Base-by-base conservation (phyloP, 139 green algal species). In the Micractinium sp. region DNA sequence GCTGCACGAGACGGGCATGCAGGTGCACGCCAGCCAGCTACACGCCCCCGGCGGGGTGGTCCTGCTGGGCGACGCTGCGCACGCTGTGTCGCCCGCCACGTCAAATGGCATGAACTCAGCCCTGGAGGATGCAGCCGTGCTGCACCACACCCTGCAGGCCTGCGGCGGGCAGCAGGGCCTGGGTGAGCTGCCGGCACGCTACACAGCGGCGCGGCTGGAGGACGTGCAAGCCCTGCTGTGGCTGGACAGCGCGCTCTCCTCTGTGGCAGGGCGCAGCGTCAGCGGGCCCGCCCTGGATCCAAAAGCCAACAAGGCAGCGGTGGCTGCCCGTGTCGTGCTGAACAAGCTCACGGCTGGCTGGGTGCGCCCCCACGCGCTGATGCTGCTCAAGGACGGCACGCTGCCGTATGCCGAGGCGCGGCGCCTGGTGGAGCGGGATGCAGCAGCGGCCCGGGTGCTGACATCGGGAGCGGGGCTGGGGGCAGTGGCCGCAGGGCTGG, bases 1-100 rank as follows among this genome's bases (percentile, higher is more conserved):
- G 81, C 81, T 85, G 53, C 33, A 74, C 20, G 81, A 85, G 81
- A 85, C 81, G 53, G 81, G 81, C 3, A 75, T 75, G 81, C 81
- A 85, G 81, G 81, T 74, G 81, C 81, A 74, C 3, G 1, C 15
- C 5, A 74, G 19, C 81, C 81, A 85, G 81, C 81, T 85, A 56
- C 81, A 85, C n/a, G 81, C 53, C 53, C 53, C 53, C 31, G 81
- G 53, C 9, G 31, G n/a, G n/a, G n/a, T 85, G 31, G 81, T 85
- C 31, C 33, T 85, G n/a, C 81, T 85, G 56, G 81, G 81, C 14
- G 81, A 85, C 29, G 81, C 81, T 3, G 81, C 53, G 31, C 81
- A 85, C 29, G 81, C 81, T 25, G 81, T 85, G 12, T 56, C 31
- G 31, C 81, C 81, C 1, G 81, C 81, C 81, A 85, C 81, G 16